Evolutionary conservation across 306 rosid species (phyloP).

Genomic region (Prunus mira): DNA sequence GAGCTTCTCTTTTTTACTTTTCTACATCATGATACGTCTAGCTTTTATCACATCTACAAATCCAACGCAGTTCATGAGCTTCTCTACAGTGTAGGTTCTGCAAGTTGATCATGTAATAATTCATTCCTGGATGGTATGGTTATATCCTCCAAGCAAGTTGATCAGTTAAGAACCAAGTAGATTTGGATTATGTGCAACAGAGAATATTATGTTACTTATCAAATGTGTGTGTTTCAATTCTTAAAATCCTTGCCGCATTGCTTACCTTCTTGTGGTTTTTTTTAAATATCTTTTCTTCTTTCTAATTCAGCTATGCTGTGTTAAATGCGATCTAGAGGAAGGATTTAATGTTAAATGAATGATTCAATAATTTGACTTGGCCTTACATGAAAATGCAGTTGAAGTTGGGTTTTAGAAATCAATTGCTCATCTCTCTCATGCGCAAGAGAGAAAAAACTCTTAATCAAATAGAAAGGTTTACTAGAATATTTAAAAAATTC

Average conservation of each 20-base stretch:
- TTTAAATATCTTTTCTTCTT: slow-evolving; percentile 24
- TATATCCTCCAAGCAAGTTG: too few relatives aligned
- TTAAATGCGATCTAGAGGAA: slow-evolving; percentile 49
- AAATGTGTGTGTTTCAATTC: background rate
- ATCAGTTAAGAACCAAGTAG: too few relatives aligned
- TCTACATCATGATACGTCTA: too few relatives aligned
- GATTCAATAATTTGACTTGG: too few relatives aligned
- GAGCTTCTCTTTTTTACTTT: slow-evolving; percentile 44
- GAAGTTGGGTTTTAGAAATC: background rate
- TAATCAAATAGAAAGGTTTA: background rate
- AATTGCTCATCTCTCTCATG: background rate
- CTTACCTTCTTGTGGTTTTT: slow-evolving; percentile 9
- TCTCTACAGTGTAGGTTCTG: too few relatives aligned
- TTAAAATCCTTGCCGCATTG: slow-evolving; percentile 1
- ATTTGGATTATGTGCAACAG: too few relatives aligned
- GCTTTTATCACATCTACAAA: too few relatives aligned
- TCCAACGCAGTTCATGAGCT: too few relatives aligned
- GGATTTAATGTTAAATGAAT: slow-evolving; percentile 30
- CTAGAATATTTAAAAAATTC: background rate
- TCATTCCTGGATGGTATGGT: too few relatives aligned
- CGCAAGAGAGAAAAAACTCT: background rate
- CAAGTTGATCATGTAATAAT: too few relatives aligned
- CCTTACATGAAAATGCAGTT: background rate
- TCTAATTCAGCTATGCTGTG: slow-evolving; percentile 40
- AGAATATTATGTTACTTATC: too few relatives aligned